Evolutionary conservation across 345 rosid species (phyloP), one percentile per base, ranked within the genome.

Genomic region (Brassica nigra): DNA sequence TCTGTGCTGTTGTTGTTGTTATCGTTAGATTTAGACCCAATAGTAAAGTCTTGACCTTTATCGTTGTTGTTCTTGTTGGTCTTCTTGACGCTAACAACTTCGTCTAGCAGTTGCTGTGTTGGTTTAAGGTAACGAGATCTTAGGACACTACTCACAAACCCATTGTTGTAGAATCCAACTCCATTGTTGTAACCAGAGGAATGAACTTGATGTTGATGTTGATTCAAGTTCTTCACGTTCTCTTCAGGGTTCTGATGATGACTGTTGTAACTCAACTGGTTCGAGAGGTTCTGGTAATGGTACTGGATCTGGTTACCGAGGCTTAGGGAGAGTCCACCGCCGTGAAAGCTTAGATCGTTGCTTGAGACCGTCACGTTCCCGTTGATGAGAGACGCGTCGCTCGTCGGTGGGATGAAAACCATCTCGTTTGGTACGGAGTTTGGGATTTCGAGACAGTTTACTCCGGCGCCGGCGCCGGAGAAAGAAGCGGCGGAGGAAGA

Each of bases 61-160:
- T 78, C n/a, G 30, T 33, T 16, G 30, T 33, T 16, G 61, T 54
- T 81, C 61, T n/a, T 79, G 61, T 14, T 78, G 34, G 2, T 69
- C 76, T 67, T 86, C 54, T 69, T 80, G 23, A 91, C 90, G 78
- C 86, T 89, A 79, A 93, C 90, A 64, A 93, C 90, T 87, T 96
- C 99, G 61, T 90, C 92, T 33, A 96, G 94, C 71, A 96, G 76
- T 42, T 87, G 90, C 37, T 93, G 97, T 20, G 92, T 85, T 9
- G 87, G 91, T 89, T 85, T 93, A 76, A 93, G 89, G 82, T 92
- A 90, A 61, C 87, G 87, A 74, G 94, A 90, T 67, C 87, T 84
- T 44, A 83, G 65, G 8, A 84, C 79, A 8, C 65, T 84, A 31
- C 79, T 86, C 2, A 79, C 73, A 66, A 84, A 78, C 66, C 86